Evolutionary conservation across 768 basidiomycete species (phyloP).

Genomic region (Russula dissimulans): DNA sequence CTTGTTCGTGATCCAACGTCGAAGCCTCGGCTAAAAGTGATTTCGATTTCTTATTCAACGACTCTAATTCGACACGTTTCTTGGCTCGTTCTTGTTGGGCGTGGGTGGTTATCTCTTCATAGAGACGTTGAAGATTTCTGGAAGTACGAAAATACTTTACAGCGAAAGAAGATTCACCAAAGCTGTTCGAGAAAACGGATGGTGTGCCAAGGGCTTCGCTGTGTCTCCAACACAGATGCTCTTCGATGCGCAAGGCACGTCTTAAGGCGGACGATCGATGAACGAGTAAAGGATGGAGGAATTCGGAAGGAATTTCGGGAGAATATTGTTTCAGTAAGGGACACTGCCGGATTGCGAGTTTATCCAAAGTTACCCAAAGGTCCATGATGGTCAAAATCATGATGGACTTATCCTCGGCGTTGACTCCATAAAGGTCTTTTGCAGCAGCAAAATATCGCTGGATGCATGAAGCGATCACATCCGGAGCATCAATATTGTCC

Average conservation of each 20-base stretch:
- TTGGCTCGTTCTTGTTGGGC: background rate
- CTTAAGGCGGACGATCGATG: slow-evolving; percentile 18
- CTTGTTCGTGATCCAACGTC: background rate
- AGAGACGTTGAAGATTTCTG: background rate
- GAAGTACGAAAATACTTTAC: slow-evolving; percentile 5
- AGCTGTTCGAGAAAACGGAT: slow-evolving; percentile 3
- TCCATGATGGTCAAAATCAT: slow-evolving; percentile 40
- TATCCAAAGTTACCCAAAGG: slow-evolving; percentile 42
- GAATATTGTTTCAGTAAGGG: slow-evolving; percentile 37
- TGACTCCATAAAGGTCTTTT: background rate
- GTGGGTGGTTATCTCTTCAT: background rate
- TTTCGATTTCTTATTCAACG: background rate
- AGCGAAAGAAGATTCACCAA: background rate
- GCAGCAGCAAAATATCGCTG: slow-evolving; percentile 6
- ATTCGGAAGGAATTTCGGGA: slow-evolving; percentile 33
- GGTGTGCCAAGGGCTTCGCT: background rate
- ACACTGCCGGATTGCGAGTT: slow-evolving; percentile 24
- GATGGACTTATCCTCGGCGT: slow-evolving; percentile 23
- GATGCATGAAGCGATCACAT: slow-evolving; percentile 4
- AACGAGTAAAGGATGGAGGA: slow-evolving; percentile 38
- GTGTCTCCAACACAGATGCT: slow-evolving; percentile 5
- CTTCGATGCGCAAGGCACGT: slow-evolving; percentile 7
- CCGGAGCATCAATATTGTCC: background rate
- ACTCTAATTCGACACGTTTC: background rate
- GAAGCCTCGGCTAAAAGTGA: background rate